phyloP scores from a whole-genome alignment of 2,329 filamentous ascomycete species.

The Fusarium metavorans region DNA sequence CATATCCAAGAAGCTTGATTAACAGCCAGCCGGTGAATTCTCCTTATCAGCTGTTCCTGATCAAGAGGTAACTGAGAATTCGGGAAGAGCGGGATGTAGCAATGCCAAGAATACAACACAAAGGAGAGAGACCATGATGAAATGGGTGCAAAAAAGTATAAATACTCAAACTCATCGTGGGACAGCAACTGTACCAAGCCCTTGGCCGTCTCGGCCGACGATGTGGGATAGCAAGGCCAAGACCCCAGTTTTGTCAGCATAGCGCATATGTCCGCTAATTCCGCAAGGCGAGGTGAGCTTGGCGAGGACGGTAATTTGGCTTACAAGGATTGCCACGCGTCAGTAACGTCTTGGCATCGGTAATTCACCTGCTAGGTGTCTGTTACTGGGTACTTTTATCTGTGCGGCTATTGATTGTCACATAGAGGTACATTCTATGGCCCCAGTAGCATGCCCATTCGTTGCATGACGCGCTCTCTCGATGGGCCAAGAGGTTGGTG shows the following conservation, averaged over 20 bases:
- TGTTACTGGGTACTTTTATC: not conserved
- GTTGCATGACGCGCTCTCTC: not conserved
- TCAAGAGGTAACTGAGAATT: not conserved
- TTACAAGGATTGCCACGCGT: not conserved
- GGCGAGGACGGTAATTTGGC: not conserved
- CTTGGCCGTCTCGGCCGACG: not conserved
- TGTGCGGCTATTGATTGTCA: too few species aligned
- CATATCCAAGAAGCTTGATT: slow-evolving; percentile 4
- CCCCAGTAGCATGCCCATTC: not conserved
- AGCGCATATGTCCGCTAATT: not conserved
- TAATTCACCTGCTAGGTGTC: not conserved
- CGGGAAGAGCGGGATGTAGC: not conserved
- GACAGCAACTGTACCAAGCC: not conserved
- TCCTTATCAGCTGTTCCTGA: not conserved
- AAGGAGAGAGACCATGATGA: not conserved
- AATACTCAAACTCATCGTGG: not conserved
- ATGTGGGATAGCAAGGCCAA: not conserved
- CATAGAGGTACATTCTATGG: not conserved
- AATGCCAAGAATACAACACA: not conserved
- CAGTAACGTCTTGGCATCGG: not conserved
- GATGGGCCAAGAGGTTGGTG: not conserved
- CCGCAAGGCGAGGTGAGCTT: not conserved
- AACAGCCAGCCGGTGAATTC: not conserved
- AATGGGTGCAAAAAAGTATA: not conserved
- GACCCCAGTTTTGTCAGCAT: not conserved